phyloP scores from a whole-genome alignment of 768 basidiomycete species.

The Clitopilus hobsonii region DNA sequence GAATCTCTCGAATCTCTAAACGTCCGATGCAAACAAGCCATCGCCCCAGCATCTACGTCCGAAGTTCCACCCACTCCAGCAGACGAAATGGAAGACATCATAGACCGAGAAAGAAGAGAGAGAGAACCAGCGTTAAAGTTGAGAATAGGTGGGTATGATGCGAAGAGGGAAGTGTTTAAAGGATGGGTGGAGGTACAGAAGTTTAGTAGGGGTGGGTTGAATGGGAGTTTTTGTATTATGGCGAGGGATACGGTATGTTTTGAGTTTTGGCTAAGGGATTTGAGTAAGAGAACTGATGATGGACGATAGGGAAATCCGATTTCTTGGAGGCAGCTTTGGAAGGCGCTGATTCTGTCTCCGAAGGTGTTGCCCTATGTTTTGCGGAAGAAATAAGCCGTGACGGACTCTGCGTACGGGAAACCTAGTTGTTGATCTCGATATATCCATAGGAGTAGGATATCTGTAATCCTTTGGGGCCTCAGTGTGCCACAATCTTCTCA shows the following conservation, averaged over 20 bases:
- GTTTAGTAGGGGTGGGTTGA: slow-evolving; percentile 42
- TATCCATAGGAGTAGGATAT: too few relatives aligned
- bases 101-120: slow-evolving; percentile 5
- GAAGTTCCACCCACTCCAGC: neutral
- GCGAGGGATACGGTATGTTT: slow-evolving; percentile 56
- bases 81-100: neutral
- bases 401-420: neutral
- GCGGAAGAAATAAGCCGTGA: slow-evolving; percentile 11
- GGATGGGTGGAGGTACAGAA: slow-evolving; percentile 73
- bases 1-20: slow-evolving; percentile 44
- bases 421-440: neutral
- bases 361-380: slow-evolving; percentile 56
- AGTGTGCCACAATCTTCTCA: too few relatives aligned
- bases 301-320: slow-evolving; percentile 73
- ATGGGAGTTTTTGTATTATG: slow-evolving; percentile 69
- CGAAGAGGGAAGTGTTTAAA: slow-evolving; percentile 58
- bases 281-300: slow-evolving; percentile 2
- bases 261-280: neutral
- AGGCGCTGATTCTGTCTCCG: slow-evolving; percentile 46
- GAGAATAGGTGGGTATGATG: slow-evolving; percentile 68
- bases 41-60: slow-evolving; percentile 20
- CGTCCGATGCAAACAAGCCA: slow-evolving; percentile 40
- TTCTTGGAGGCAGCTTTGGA: slow-evolving; percentile 77
- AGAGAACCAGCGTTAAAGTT: slow-evolving; percentile 27
- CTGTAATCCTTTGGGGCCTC: too few relatives aligned